Conservation (phyloP, 352 stramenopile genomes). For the Globisporangium viniferum region DNA sequence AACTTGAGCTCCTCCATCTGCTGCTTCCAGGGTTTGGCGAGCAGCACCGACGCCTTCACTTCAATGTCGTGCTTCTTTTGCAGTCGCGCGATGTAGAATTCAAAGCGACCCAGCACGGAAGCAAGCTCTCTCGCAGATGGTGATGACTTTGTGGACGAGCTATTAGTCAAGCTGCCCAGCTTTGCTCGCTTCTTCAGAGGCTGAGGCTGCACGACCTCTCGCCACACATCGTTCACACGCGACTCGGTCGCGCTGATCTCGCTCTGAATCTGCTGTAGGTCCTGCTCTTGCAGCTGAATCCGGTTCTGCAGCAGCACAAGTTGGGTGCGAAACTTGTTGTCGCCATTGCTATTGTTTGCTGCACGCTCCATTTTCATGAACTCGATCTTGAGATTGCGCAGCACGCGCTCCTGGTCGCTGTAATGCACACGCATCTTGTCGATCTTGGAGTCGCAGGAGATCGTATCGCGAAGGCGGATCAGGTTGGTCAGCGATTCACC, state of each 20-base stretch:
- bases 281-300: constrained; percentile 55
- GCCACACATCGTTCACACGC: constrained; percentile 61
- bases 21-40: constrained; percentile 62
- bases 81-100: constrained; percentile 44
- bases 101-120: constrained; percentile 63
- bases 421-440: constrained; percentile 34
- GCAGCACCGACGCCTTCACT: constrained; percentile 44
- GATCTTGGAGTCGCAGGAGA: constrained; percentile 57
- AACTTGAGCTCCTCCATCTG: constrained; percentile 68
- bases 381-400: constrained; percentile 65
- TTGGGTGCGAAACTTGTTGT: constrained; percentile 54
- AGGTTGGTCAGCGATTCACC: constrained; percentile 66
- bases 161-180: background rate
- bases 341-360: constrained; percentile 19
- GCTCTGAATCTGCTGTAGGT: constrained; percentile 51
- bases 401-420: constrained; percentile 42
- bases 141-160: background rate
- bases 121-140: constrained; percentile 29
- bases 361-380: constrained; percentile 53
- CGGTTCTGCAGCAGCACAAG: constrained; percentile 56
- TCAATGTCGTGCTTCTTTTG: constrained; percentile 58
- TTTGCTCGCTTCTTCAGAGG: background rate
- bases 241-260: constrained; percentile 48
- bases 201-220: constrained; percentile 33
- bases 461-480: constrained; percentile 68